These are phyloP conservation scores for Globisporangium viniferum DNA, from an alignment of 352 stramenopile species.

Conservation along the genomic window DNA sequence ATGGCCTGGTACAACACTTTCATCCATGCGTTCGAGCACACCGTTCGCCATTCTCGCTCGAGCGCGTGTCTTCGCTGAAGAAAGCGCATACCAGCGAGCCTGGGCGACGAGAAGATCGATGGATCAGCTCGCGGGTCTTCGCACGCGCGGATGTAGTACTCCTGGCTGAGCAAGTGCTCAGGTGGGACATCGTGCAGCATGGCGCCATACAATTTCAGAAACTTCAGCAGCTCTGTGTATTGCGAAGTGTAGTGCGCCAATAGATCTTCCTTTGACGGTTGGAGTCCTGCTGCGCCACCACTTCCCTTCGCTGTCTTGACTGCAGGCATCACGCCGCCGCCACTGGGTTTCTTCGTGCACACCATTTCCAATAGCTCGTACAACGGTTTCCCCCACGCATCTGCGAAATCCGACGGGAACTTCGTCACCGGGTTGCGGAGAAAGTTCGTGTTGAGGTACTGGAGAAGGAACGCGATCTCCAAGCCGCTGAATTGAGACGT, in stretches of 20 bases:
- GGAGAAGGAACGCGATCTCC: slow-evolving; percentile 67
- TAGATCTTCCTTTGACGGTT: slow-evolving; percentile 57
- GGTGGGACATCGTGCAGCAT: slow-evolving; percentile 88
- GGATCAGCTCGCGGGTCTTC: slow-evolving; percentile 58
- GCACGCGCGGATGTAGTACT: slow-evolving; percentile 79
- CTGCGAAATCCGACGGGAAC: slow-evolving; percentile 81
- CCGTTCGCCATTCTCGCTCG: slow-evolving; percentile 48
- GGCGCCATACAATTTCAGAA: slow-evolving; percentile 89
- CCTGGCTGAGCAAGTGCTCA: slow-evolving; percentile 71
- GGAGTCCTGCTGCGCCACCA: not conserved
- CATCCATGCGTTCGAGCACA: slow-evolving; percentile 76
- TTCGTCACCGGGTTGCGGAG: slow-evolving; percentile 50
- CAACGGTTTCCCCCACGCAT: slow-evolving; percentile 68
- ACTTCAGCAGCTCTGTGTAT: slow-evolving; percentile 87
- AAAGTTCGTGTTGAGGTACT: slow-evolving; percentile 88
- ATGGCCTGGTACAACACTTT: slow-evolving; percentile 89
- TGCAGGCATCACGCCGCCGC: slow-evolving; percentile 19
- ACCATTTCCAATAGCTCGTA: slow-evolving; percentile 91
- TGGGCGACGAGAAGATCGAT: slow-evolving; percentile 40
- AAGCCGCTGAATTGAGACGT: slow-evolving; percentile 24
- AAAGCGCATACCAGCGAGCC: slow-evolving; percentile 38
- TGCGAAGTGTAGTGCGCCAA: slow-evolving; percentile 55
- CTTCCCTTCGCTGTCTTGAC: slow-evolving; percentile 24
- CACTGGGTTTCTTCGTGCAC: slow-evolving; percentile 79
- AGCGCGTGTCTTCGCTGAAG: slow-evolving; percentile 47